These are phyloP conservation scores for Edaphochlamys debaryana DNA, from an alignment of 139 green algal genomes.

Conservation along the genomic window DNA sequence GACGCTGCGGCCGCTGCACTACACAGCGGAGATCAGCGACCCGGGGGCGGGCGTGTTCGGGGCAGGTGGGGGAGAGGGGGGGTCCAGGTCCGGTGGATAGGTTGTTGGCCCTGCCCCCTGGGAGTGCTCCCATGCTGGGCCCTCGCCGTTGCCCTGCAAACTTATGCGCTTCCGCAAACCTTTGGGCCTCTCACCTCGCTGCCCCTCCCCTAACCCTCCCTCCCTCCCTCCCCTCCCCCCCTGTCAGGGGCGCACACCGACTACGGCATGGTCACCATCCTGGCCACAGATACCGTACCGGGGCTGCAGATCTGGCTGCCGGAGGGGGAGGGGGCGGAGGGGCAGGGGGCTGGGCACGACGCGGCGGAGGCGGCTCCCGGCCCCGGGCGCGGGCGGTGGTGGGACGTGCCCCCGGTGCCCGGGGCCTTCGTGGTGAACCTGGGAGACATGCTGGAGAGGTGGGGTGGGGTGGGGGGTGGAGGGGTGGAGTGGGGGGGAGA, in stretches of 20 bases:
- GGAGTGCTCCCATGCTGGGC: no score
- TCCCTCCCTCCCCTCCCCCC: no score
- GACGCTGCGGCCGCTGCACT: slow-evolving; percentile 90
- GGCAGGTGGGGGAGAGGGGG: slow-evolving; percentile 5
- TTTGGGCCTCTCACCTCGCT: no score
- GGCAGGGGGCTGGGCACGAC: not conserved
- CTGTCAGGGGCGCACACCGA: slow-evolving; percentile 89
- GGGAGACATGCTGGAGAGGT: slow-evolving; percentile 94
- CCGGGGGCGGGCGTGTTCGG: slow-evolving; percentile 58
- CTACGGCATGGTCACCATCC: slow-evolving; percentile 95
- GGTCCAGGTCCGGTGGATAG: not conserved
- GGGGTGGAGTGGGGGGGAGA: not conserved
- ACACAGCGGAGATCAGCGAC: slow-evolving; percentile 62
- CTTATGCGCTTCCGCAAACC: no score
- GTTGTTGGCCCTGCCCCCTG: not conserved
- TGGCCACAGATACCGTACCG: slow-evolving; percentile 80
- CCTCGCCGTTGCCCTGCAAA: no score
- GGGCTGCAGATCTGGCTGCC: slow-evolving; percentile 71
- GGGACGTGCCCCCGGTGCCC: slow-evolving; percentile 69
- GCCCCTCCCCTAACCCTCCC: not conserved
- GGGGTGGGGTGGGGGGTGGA: not conserved
- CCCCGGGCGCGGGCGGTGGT: slow-evolving; percentile 69
- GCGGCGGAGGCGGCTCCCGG: no score
- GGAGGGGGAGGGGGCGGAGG: not conserved
- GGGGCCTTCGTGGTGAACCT: slow-evolving; percentile 91